Conservation (phyloP, 1,284 basidiomycete species). For the Irpex rosettiformis region DNA sequence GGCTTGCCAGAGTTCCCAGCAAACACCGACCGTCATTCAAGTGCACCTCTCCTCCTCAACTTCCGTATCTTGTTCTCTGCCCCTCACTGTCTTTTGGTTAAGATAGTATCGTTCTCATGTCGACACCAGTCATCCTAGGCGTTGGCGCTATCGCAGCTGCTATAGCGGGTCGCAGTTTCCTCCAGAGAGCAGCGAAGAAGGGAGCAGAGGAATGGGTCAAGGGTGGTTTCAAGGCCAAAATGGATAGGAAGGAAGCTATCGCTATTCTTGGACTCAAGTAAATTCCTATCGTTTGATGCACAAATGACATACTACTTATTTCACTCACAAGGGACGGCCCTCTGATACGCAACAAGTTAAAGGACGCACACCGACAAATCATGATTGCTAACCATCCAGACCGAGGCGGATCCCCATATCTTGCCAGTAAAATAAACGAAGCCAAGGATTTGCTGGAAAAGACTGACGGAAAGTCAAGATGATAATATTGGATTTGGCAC, state of each 20-base stretch:
- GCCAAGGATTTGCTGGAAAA: slow-evolving; percentile 84
- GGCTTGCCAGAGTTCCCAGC: too few relatives aligned
- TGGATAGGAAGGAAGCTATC: slow-evolving; percentile 94
- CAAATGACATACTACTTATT: slow-evolving; percentile 2
- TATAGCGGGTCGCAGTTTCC: slow-evolving; percentile 67
- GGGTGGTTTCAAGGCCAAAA: slow-evolving; percentile 94
- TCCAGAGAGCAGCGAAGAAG: slow-evolving; percentile 56
- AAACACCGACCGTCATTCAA: too few relatives aligned
- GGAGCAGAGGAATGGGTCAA: slow-evolving; percentile 85
- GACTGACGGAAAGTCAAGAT: slow-evolving; percentile 35
- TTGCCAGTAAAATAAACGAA: slow-evolving; percentile 98
- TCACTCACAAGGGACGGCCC: slow-evolving; percentile 63
- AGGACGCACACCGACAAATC: slow-evolving; percentile 88
- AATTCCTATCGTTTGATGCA: slow-evolving; percentile 8
- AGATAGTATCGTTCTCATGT: slow-evolving; percentile 38
- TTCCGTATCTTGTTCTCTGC: not conserved
- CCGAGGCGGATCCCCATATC: slow-evolving; percentile 91
- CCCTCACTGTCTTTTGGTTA: not conserved
- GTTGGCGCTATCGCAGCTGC: slow-evolving; percentile 80
- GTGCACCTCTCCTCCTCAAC: not conserved
- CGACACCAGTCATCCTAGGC: slow-evolving; percentile 75
- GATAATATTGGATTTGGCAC: not conserved
- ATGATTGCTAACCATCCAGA: slow-evolving; percentile 98
- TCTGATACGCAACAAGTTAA: slow-evolving; percentile 66
- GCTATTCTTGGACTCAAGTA: slow-evolving; percentile 91